Evolutionary conservation across 768 basidiomycete species (phyloP).

Genomic region (Megacollybia marginata): DNA sequence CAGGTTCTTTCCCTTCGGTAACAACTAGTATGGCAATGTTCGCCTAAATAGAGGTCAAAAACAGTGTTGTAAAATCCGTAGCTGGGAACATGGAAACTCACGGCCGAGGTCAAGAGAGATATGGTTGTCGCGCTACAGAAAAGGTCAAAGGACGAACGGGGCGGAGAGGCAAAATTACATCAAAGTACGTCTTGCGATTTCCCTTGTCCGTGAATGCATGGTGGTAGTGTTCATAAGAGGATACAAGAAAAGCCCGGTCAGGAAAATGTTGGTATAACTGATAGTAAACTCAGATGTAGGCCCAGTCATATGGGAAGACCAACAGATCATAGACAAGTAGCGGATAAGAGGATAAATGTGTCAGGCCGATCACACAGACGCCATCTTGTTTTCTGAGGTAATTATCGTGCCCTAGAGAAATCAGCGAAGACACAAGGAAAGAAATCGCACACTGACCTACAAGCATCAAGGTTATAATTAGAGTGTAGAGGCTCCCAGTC

Average conservation of each 20-base stretch:
- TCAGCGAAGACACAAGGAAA: neutral
- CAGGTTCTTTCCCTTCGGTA: conserved; percentile 36
- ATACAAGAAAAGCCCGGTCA: conserved; percentile 39
- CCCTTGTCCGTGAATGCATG: conserved; percentile 24
- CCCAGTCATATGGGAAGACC: conserved; percentile 10
- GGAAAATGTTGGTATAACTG: conserved; percentile 26
- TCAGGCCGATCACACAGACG: conserved; percentile 41
- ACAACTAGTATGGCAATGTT: conserved; percentile 37
- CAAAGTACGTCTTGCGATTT: conserved; percentile 34
- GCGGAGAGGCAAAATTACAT: conserved; percentile 20
- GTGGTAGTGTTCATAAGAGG: conserved; percentile 30
- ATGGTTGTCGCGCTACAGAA: conserved; percentile 32
- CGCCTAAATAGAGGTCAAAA: neutral
- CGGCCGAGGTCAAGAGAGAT: conserved; percentile 41
- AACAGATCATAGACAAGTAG: conserved; percentile 42
- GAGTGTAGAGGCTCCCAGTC: conserved; percentile 28
- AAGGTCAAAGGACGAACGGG: neutral
- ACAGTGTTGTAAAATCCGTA: neutral
- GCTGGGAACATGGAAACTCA: conserved; percentile 5
- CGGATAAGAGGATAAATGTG: conserved; percentile 32
- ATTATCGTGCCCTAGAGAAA: conserved; percentile 24
- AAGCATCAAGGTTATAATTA: conserved; percentile 30
- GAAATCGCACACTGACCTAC: conserved; percentile 20
- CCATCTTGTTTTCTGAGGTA: conserved; percentile 24
- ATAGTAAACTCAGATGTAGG: neutral